Base-by-base conservation (phyloP, 768 basidiomycete species). In the Hygrophoropsis aurantiaca region DNA sequence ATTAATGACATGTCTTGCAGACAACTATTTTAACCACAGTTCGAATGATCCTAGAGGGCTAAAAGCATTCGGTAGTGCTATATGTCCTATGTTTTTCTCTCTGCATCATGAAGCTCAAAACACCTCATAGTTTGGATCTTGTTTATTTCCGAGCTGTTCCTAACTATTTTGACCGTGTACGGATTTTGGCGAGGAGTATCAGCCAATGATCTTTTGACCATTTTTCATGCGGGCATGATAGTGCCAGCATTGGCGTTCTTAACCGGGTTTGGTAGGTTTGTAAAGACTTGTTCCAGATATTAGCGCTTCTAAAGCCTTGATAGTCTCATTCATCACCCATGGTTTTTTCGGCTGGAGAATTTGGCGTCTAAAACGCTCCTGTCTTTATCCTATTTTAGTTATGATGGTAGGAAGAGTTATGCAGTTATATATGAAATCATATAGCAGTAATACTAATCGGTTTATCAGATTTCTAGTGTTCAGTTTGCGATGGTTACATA, bases 301-400 rank as follows among this genome's bases (percentile, higher is more conserved):
- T 30, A 30, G 6, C 27, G 27, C 7, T 30, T 30, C n/a, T n/a
- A n/a, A n/a, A n/a, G 27, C 20, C 36, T 21, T 16, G 21, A 13
- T 7, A 53, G 59, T 60, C 9, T 54, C 51, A 7, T 49, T 45
- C 9, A 4, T 54, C 13, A 51, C 50, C 2, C 61, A 63, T 6
- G 42, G 55, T 6, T 60, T 60, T 24, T 55, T 42, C 44, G 58
- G 55, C 34, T 63, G 59, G 61, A 39, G 52, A 44, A 52, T 63
- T 46, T 39, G 44, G 18, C 27, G 20, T 9, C 39, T 60, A 16
- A 25, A 24, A 5, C 41, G 10, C 30, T 55, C 19, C 1, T 11
- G 4, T 23, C 5, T 45, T 20, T 7, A 58, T 0, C 9, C 21
- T 10, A 1, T 48, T 40, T 38, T 26, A 0, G 55, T 61, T 5